Conservation (phyloP, 352 stramenopile species). For the Phytophthora cryptogea region DNA sequence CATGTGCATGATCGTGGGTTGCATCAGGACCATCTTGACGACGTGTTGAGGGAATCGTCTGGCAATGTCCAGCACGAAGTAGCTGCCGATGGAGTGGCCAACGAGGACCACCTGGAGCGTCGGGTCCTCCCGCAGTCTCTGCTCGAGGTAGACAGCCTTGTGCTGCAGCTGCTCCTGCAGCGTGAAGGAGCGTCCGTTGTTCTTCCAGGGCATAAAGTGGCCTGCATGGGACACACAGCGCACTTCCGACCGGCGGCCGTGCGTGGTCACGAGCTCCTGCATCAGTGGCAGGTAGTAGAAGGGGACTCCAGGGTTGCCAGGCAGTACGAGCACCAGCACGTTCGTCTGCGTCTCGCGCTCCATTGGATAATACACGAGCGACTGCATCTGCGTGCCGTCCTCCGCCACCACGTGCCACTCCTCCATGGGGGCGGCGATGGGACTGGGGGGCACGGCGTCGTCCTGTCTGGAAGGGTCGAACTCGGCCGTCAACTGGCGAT, state of each 20-base stretch:
- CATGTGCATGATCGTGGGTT: constrained; percentile 74
- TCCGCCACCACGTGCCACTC: constrained; percentile 54
- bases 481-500: constrained; percentile 29
- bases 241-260: constrained; percentile 51
- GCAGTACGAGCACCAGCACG: constrained; percentile 62
- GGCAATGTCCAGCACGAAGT: constrained; percentile 59
- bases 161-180: constrained; percentile 64
- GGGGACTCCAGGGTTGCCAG: constrained; percentile 66
- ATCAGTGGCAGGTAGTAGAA: constrained; percentile 75
- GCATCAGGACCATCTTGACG: constrained; percentile 69
- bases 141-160: constrained; percentile 53
- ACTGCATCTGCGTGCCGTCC: constrained; percentile 47
- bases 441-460: constrained; percentile 11
- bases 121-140: constrained; percentile 51
- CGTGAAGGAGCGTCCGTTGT: constrained; percentile 51
- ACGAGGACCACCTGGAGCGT: constrained; percentile 55
- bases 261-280: constrained; percentile 47
- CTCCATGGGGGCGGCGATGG: constrained; percentile 29
- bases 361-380: constrained; percentile 50
- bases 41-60: constrained; percentile 56
- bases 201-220: constrained; percentile 73
- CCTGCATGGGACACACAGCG: constrained; percentile 61
- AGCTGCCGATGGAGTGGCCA: constrained; percentile 70
- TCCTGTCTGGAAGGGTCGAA: constrained; percentile 6
- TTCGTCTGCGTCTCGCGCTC: constrained; percentile 27